Percentiles rank a stretch among this genome's conserved stretches.
phyloP scores from a whole-genome alignment of 2,329 filamentous ascomycete genomes.

The Xylariaceae sp. region DNA sequence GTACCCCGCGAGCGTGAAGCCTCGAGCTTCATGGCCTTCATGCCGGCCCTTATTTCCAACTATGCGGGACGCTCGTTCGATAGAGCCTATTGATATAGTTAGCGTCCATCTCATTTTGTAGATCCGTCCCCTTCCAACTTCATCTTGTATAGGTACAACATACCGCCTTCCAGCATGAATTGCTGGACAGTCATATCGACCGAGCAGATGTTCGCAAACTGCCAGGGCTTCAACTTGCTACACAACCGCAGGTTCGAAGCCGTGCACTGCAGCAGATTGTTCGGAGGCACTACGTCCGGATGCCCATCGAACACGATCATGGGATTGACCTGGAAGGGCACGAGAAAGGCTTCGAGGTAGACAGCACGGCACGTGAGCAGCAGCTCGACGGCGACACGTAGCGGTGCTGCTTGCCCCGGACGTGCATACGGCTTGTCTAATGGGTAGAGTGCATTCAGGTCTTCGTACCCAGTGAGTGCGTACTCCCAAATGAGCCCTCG shows the following conservation, averaged over 20 bases:
- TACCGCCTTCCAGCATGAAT: slow-evolving; percentile 36
- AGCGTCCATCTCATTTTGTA: background rate
- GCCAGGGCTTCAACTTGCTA: slow-evolving; percentile 34
- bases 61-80: slow-evolving; percentile 34
- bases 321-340: slow-evolving; percentile 37
- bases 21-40: slow-evolving; percentile 24
- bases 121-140: background rate
- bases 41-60: slow-evolving; percentile 33
- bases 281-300: slow-evolving; percentile 26
- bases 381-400: slow-evolving; percentile 31
- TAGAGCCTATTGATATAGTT: slow-evolving; percentile 23
- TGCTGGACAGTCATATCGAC: slow-evolving; percentile 36
- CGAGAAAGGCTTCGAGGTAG: slow-evolving; percentile 38
- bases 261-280: slow-evolving; percentile 26
- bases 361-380: slow-evolving; percentile 37
- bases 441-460: slow-evolving; percentile 25
- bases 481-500: slow-evolving; percentile 38
- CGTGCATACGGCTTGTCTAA: slow-evolving; percentile 25
- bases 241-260: slow-evolving; percentile 12
- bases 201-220: slow-evolving; percentile 36
- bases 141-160: background rate
- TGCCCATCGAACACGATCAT: slow-evolving; percentile 33
- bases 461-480: slow-evolving; percentile 33
- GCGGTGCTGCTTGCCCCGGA: slow-evolving; percentile 35
- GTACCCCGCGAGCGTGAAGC: slow-evolving; percentile 26